Conservation (phyloP, 352 stramenopile species). For the Phytophthora capsici region DNA sequence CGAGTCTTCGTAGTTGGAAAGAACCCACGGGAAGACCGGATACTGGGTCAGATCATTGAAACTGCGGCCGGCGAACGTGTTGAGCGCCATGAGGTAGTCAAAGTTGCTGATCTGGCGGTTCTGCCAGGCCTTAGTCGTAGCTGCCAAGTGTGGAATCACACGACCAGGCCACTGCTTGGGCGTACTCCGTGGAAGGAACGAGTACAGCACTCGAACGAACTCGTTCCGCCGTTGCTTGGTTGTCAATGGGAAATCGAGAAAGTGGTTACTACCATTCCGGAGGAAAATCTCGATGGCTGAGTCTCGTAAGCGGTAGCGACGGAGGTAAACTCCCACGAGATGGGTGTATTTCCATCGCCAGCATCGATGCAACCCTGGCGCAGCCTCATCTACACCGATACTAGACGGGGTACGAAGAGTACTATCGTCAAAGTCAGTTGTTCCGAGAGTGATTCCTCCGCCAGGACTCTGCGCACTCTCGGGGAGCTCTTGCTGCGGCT, state of each 20-base stretch:
- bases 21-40: slow-evolving; percentile 94
- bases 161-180: slow-evolving; percentile 84
- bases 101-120: slow-evolving; percentile 90
- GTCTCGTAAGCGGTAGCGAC: slow-evolving; percentile 81
- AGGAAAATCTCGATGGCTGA: slow-evolving; percentile 88
- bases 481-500: slow-evolving; percentile 47
- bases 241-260: slow-evolving; percentile 79
- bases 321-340: slow-evolving; percentile 77
- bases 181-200: slow-evolving; percentile 69
- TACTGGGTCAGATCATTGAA: slow-evolving; percentile 97
- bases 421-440: slow-evolving; percentile 30
- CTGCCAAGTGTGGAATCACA: slow-evolving; percentile 47
- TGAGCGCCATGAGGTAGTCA: slow-evolving; percentile 97
- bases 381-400: slow-evolving; percentile 53
- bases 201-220: slow-evolving; percentile 72
- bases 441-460: slow-evolving; percentile 10
- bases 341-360: slow-evolving; percentile 87
- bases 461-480: slow-evolving; percentile 10
- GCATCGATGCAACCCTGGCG: slow-evolving; percentile 71
- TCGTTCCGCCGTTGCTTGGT: slow-evolving; percentile 84
- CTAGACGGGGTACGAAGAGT: slow-evolving; percentile 12
- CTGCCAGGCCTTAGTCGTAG: slow-evolving; percentile 84
- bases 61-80: slow-evolving; percentile 89
- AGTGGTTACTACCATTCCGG: slow-evolving; percentile 78
- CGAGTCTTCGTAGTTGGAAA: slow-evolving; percentile 79